These are phyloP conservation scores for Polyporus arcularius DNA, from an alignment of 768 basidiomycete species.

Conservation along the genomic window DNA sequence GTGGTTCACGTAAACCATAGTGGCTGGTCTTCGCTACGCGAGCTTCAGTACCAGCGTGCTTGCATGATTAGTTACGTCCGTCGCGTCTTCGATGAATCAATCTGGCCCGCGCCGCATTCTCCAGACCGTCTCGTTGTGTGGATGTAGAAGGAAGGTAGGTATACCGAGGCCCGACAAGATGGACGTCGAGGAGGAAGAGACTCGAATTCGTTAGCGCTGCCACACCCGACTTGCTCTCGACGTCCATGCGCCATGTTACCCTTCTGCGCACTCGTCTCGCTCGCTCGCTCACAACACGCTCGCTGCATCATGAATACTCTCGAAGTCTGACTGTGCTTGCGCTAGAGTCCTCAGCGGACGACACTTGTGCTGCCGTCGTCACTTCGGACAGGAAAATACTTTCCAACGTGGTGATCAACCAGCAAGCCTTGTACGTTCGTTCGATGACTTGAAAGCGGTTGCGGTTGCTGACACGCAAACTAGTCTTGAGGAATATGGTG, in stretches of 20 bases:
- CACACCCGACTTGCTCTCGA: background rate
- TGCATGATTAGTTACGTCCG: no score
- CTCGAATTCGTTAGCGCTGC: background rate
- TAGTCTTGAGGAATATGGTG: constrained; percentile 63
- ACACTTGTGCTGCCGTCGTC: constrained; percentile 90
- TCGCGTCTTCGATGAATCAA: no score
- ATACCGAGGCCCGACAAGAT: background rate
- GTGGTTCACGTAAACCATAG: no score
- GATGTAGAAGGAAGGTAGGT: no score
- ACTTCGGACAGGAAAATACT: constrained; percentile 67
- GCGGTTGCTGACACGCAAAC: background rate
- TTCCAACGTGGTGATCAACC: constrained; percentile 86
- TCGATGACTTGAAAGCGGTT: background rate
- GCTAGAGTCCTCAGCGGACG: constrained; percentile 90
- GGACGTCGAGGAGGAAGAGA: background rate
- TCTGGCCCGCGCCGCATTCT: no score
- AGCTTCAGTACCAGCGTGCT: no score
- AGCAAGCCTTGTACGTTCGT: constrained; percentile 58
- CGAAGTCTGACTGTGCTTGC: constrained; percentile 63
- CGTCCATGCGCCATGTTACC: constrained; percentile 3
- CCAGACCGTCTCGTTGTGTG: no score
- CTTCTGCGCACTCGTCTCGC: background rate
- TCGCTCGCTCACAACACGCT: background rate
- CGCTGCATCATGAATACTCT: background rate
- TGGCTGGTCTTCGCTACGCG: no score